Evolutionary conservation across 257 asterid species (phyloP).

Genomic region (Linaria vulgaris): DNA sequence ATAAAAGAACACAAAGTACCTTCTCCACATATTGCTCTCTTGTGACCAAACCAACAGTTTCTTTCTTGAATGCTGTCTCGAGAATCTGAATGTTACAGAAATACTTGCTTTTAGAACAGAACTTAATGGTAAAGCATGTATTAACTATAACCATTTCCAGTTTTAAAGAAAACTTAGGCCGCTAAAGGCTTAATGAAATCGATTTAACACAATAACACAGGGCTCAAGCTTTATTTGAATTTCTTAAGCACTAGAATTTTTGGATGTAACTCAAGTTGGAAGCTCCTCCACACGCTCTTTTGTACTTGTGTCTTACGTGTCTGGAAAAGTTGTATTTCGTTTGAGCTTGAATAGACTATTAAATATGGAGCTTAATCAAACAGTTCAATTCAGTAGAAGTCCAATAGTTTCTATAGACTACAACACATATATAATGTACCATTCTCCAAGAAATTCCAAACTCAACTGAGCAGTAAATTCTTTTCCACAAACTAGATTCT

Average conservation of each 20-base stretch:
- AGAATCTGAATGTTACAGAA: conserved; percentile 62
- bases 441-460: background rate
- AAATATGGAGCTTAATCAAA: no score
- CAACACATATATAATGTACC: background rate
- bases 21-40: conserved; percentile 97
- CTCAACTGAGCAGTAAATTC: no score
- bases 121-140: background rate
- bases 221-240: background rate
- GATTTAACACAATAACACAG: background rate
- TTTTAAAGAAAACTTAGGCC: background rate
- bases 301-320: no score
- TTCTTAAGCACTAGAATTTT: background rate
- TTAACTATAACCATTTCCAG: no score
- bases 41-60: conserved; percentile 95
- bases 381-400: background rate
- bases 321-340: no score
- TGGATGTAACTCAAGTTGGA: background rate
- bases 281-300: background rate
- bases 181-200: background rate
- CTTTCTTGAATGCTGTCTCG: conserved; percentile 98
- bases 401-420: background rate
- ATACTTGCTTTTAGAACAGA: conserved; percentile 9
- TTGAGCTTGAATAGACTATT: background rate
- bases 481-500: no score
- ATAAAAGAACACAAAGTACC: conserved; percentile 38